Conservation (phyloP, 441 rosid species). For the Viola pubescens region DNA sequence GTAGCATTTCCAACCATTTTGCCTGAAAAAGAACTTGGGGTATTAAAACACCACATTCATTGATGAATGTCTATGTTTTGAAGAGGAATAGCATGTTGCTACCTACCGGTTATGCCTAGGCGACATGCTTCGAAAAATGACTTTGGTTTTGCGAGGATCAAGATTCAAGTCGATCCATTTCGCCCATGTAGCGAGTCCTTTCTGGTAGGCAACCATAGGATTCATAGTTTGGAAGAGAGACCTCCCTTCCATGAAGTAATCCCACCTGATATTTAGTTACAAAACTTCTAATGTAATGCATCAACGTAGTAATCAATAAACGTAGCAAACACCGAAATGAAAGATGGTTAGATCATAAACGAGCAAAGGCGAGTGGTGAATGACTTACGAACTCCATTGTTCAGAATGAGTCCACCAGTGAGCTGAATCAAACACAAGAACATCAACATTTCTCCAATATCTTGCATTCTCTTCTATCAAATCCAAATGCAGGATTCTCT, state of each 20-base stretch:
- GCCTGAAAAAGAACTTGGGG: conserved; percentile 28
- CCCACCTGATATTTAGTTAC: conserved; percentile 57
- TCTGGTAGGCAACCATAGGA: conserved; percentile 79
- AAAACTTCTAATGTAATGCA: neutral
- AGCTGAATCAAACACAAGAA: conserved; percentile 89
- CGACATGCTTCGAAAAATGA: conserved; percentile 81
- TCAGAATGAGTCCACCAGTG: conserved; percentile 99
- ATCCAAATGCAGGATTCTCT: conserved; percentile 74
- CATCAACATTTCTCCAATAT: conserved; percentile 74
- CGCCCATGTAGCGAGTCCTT: conserved; percentile 86
- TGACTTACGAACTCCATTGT: conserved; percentile 62
- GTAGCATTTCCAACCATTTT: conserved; percentile 81
- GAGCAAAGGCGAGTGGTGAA: neutral
- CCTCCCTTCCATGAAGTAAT: conserved; percentile 71
- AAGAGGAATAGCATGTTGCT: neutral
- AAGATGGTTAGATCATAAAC: neutral
- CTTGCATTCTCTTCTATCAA: conserved; percentile 82
- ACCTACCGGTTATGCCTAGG: conserved; percentile 69
- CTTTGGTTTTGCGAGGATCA: conserved; percentile 62
- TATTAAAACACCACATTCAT: too few species aligned
- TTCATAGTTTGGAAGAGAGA: conserved; percentile 47
- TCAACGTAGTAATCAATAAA: neutral
- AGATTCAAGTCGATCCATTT: conserved; percentile 81
- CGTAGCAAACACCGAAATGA: neutral
- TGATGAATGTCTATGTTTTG: too few species aligned